Percentiles rank a stretch among this genome's conserved stretches.
phyloP scores from a whole-genome alignment of 2,329 filamentous ascomycete genomes.

The Aspergillus sp. region DNA sequence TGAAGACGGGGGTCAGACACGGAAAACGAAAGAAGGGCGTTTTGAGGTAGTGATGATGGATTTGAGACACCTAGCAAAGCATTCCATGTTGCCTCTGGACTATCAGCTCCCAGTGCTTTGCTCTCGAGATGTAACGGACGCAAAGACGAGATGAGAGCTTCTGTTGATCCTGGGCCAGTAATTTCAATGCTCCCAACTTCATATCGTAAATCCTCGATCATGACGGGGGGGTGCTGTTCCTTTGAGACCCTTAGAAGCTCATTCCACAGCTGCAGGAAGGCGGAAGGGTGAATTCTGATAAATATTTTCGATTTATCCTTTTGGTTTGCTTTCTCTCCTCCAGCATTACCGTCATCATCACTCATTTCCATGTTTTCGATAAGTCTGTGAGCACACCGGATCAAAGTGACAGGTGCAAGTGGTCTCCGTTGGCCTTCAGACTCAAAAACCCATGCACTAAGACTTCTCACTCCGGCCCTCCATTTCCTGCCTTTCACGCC shows the following conservation, averaged over 20 bases:
- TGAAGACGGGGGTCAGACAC: constrained; percentile 78
- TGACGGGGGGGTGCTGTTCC: constrained; percentile 63
- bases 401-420: constrained; percentile 72
- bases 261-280: constrained; percentile 68
- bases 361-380: constrained; percentile 43
- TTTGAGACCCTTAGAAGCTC: constrained; percentile 63
- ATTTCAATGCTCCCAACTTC: constrained; percentile 75
- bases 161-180: constrained; percentile 75
- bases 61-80: constrained; percentile 62
- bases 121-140: constrained; percentile 47
- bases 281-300: constrained; percentile 80
- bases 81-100: constrained; percentile 46
- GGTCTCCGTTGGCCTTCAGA: constrained; percentile 57
- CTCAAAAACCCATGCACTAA: constrained; percentile 64
- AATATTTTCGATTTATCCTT: constrained; percentile 61
- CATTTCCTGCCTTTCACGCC: constrained; percentile 70
- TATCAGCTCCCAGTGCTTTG: constrained; percentile 28
- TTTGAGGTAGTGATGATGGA: constrained; percentile 69
- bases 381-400: constrained; percentile 68
- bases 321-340: constrained; percentile 30
- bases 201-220: constrained; percentile 69
- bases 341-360: constrained; percentile 27
- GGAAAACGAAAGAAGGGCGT: constrained; percentile 73
- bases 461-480: constrained; percentile 64
- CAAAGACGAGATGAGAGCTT: constrained; percentile 73